Evolutionary conservation across 345 rosid species (phyloP).

Genomic region (Brassica carinata): DNA sequence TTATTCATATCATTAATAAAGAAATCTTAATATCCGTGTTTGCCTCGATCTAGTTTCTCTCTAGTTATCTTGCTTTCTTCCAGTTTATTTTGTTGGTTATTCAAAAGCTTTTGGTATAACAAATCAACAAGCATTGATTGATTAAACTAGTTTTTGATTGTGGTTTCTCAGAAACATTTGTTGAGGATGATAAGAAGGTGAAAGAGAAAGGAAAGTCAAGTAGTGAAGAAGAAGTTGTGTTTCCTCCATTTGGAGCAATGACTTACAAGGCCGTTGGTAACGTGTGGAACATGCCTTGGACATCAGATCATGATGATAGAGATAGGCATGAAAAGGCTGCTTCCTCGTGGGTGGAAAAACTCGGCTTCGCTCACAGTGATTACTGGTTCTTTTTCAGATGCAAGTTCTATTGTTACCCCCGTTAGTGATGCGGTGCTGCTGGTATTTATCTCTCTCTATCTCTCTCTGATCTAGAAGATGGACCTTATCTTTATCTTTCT

Average conservation of each 20-base stretch:
- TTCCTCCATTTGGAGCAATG: constrained; percentile 46
- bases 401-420: neutral
- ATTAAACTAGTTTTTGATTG: constrained; percentile 12
- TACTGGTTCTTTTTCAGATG: constrained; percentile 46
- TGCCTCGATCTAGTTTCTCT: neutral
- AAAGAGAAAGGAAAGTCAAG: neutral
- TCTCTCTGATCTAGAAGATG: neutral
- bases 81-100: neutral
- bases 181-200: constrained; percentile 9
- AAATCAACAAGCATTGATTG: neutral
- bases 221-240: neutral
- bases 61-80: neutral
- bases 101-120: neutral
- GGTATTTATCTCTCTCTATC: neutral
- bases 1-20: neutral
- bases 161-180: constrained; percentile 11
- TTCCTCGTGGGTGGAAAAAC: constrained; percentile 37
- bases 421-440: neutral
- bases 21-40: neutral
- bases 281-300: constrained; percentile 44
- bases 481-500: neutral
- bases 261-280: constrained; percentile 44
- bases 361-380: constrained; percentile 46
- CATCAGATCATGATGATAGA: constrained; percentile 11
- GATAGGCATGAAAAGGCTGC: constrained; percentile 31